Evolutionary conservation across 495 filamentous ascomycete species (phyloP).

Genomic region (Neurospora tetraspora): DNA sequence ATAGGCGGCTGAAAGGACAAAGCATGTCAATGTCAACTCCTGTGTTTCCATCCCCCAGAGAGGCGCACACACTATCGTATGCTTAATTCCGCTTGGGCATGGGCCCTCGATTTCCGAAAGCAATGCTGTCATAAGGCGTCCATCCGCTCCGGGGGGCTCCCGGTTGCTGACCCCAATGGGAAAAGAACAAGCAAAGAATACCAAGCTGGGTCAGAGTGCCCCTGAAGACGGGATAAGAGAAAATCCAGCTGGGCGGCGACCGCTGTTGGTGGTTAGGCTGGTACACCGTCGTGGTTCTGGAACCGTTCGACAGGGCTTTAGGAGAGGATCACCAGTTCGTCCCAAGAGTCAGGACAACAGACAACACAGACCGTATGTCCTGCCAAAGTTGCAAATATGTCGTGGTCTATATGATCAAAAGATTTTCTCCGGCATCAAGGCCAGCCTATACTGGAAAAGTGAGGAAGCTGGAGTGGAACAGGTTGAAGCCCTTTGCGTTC

Average conservation of each 20-base stretch:
- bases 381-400: neutral
- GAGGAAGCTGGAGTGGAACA: neutral
- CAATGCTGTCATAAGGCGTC: neutral
- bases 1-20: neutral
- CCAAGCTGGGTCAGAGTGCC: neutral
- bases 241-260: neutral
- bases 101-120: neutral
- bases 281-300: neutral
- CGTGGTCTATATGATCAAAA: neutral
- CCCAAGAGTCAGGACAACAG: neutral
- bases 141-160: neutral
- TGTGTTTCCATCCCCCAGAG: neutral
- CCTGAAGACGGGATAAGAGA: neutral
- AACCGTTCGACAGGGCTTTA: neutral
- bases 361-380: neutral
- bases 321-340: neutral
- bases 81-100: neutral
- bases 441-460: neutral
- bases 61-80: neutral
- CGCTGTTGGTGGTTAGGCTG: neutral
- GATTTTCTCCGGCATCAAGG: neutral
- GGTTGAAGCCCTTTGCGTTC: conserved; percentile 9
- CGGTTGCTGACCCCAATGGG: neutral
- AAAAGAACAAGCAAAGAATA: neutral
- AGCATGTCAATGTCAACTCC: neutral